Conservation (phyloP, 176 grass and related monocot species). For the Ensete ventricosum region DNA sequence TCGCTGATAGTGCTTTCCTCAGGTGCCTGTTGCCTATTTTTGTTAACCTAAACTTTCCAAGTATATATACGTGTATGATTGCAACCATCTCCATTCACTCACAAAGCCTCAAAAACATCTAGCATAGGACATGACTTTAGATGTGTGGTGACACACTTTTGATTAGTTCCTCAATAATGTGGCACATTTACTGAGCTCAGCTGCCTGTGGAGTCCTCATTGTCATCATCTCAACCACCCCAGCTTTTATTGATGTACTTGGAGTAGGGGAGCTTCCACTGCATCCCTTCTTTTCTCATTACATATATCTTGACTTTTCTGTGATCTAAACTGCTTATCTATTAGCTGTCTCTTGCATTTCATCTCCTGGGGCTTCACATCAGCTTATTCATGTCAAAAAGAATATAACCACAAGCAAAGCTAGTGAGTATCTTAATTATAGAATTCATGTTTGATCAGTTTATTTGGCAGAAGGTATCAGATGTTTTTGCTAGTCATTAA, state of each 20-base stretch:
- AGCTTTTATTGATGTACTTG: neutral
- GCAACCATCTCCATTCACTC: too few species aligned
- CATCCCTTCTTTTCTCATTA: neutral
- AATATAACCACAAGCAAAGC: too few species aligned
- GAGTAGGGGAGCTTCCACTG: neutral
- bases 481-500: too few species aligned
- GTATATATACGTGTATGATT: too few species aligned
- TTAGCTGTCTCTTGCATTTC: too few species aligned
- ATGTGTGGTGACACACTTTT: neutral
- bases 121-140: neutral
- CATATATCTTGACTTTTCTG: too few species aligned
- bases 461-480: too few species aligned
- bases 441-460: too few species aligned
- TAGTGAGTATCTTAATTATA: too few species aligned
- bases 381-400: too few species aligned
- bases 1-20: neutral
- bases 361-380: too few species aligned
- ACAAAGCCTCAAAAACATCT: neutral
- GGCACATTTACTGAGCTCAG: neutral
- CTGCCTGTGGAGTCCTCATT: neutral
- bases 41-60: neutral
- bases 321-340: too few species aligned
- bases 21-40: neutral
- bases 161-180: neutral
- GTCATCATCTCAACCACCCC: neutral